Evolutionary conservation across 106 monocot genomes (phyloP).

Genomic region (Dioscorea dumetorum): DNA sequence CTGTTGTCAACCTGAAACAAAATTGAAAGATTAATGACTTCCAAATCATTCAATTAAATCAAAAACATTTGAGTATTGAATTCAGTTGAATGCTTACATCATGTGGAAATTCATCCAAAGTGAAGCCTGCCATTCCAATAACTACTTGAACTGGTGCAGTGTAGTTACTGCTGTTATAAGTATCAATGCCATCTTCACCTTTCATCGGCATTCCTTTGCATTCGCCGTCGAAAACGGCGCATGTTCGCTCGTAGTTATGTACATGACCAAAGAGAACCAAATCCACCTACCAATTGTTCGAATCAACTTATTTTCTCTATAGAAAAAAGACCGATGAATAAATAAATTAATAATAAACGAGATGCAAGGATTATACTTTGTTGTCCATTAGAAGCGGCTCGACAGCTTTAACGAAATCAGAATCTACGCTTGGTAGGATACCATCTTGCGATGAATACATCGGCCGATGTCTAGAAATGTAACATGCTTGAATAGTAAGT

Average conservation of each 20-base stretch:
- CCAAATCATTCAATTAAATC: not conserved
- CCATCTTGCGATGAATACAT: slow-evolving; percentile 50
- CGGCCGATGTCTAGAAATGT: slow-evolving; percentile 59
- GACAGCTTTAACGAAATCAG: slow-evolving; percentile 32
- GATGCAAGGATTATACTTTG: slow-evolving; percentile 19
- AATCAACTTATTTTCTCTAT: not conserved
- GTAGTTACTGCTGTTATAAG: slow-evolving; percentile 46
- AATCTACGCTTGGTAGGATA: slow-evolving; percentile 31
- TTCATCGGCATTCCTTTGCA: slow-evolving; percentile 56
- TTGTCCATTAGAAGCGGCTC: slow-evolving; percentile 51
- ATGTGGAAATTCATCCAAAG: slow-evolving; percentile 39
- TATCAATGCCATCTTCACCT: slow-evolving; percentile 46
- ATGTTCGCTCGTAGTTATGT: slow-evolving; percentile 80
- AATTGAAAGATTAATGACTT: not conserved
- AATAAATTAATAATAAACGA: too few species aligned
- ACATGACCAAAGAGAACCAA: slow-evolving; percentile 77
- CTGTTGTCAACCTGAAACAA: slow-evolving; percentile 12
- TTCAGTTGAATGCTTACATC: slow-evolving; percentile 18
- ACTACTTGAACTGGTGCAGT: slow-evolving; percentile 66
- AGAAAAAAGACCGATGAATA: not conserved
- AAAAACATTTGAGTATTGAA: not conserved
- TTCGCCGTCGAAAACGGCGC: slow-evolving; percentile 43
- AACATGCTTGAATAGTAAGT: not conserved
- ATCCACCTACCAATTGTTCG: slow-evolving; percentile 43
- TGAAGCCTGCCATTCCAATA: slow-evolving; percentile 72